A percentile compares a stretch with the other conserved stretches of the same genome.
Conservation (phyloP, 257 asterid species). For the Ajuga chamaepitys region DNA sequence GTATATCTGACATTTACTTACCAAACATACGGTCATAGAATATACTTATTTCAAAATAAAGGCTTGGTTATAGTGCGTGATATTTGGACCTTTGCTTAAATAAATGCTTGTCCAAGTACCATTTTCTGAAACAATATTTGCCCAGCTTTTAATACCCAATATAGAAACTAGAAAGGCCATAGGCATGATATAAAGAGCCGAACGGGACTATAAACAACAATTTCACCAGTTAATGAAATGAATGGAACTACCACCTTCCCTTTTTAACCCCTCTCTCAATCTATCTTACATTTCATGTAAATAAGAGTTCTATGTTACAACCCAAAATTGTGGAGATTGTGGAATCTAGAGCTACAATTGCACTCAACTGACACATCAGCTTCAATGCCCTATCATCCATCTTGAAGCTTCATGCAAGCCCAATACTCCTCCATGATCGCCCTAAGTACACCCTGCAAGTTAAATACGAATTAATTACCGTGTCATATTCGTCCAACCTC, state of each 20-base stretch:
- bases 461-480: neutral
- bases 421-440: neutral
- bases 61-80: too few species aligned
- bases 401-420: neutral
- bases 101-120: too few species aligned
- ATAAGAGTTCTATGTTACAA: conserved; percentile 49
- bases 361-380: conserved; percentile 12
- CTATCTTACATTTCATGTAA: conserved; percentile 39
- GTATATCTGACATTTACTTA: too few species aligned
- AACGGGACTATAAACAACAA: conserved; percentile 19
- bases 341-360: conserved; percentile 28
- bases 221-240: conserved; percentile 19
- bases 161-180: too few species aligned
- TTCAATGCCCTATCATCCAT: conserved; percentile 10
- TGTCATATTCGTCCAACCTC: neutral
- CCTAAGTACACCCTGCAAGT: too few species aligned
- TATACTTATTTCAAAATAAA: too few species aligned
- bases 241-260: conserved; percentile 29
- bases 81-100: too few species aligned
- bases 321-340: conserved; percentile 43
- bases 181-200: conserved; percentile 12
- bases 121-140: too few species aligned
- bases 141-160: too few species aligned
- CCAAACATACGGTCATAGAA: too few species aligned
- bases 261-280: conserved; percentile 20